Conservation (phyloP, 768 basidiomycete species). For the Amanita phalloides region DNA sequence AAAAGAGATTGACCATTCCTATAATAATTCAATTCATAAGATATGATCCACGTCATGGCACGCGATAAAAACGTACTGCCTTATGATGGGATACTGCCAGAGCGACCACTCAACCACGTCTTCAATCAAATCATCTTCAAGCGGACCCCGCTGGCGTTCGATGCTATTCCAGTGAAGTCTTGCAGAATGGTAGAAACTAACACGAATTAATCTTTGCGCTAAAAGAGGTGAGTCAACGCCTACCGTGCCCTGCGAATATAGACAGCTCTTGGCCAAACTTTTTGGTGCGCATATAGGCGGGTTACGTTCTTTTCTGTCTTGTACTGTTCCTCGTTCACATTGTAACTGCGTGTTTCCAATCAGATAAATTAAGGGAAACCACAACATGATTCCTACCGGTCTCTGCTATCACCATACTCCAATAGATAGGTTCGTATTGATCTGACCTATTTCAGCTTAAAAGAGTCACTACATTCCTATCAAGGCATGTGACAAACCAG, state of each 20-base stretch:
- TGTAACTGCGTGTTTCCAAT: constrained; percentile 29
- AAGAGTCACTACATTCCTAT: neutral
- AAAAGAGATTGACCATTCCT: constrained; percentile 37
- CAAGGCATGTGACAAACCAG: constrained; percentile 32
- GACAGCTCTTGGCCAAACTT: constrained; percentile 67
- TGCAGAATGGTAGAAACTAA: constrained; percentile 54
- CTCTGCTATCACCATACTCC: constrained; percentile 65
- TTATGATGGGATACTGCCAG: constrained; percentile 59
- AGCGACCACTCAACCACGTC: constrained; percentile 68
- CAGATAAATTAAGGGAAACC: neutral
- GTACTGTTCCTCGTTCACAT: constrained; percentile 46
- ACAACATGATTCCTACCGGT: constrained; percentile 21
- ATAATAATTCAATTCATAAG: neutral
- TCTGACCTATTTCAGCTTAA: constrained; percentile 32
- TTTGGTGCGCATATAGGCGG: constrained; percentile 58
- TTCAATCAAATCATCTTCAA: constrained; percentile 58
- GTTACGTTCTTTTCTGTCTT: constrained; percentile 54
- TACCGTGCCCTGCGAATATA: constrained; percentile 59
- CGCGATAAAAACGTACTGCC: constrained; percentile 26
- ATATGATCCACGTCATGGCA: constrained; percentile 14
- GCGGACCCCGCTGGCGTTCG: constrained; percentile 48
- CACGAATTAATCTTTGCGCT: neutral
- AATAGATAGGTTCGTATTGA: constrained; percentile 64
- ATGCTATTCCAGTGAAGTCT: constrained; percentile 64
- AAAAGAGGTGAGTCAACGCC: constrained; percentile 7